Percentiles rank a stretch among this genome's conserved stretches.
phyloP scores from a whole-genome alignment of 2,329 filamentous ascomycete genomes.

The Bipolaris bicolor region DNA sequence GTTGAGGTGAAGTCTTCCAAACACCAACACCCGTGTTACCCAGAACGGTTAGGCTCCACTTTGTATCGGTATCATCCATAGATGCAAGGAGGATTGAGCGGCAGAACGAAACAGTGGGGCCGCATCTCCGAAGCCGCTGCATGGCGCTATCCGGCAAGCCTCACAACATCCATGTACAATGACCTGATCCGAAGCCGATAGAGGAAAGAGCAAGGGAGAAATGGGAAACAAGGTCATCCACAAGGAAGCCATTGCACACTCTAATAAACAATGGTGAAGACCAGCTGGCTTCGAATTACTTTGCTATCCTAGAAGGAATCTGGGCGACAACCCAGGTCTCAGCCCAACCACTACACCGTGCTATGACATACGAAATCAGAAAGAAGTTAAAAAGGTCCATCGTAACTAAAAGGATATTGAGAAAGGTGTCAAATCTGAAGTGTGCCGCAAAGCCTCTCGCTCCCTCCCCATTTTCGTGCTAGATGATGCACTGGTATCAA shows the following conservation, averaged over 20 bases:
- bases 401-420: conserved; percentile 47
- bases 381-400: conserved; percentile 34
- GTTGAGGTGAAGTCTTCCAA: conserved; percentile 22
- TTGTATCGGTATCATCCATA: neutral
- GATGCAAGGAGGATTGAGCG: neutral
- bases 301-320: conserved; percentile 33
- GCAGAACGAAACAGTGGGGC: neutral
- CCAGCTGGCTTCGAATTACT: conserved; percentile 31
- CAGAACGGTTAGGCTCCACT: neutral
- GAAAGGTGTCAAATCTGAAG: conserved; percentile 40
- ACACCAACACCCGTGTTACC: neutral
- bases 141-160: neutral
- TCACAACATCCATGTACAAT: neutral
- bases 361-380: conserved; percentile 41
- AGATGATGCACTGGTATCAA: conserved; percentile 50
- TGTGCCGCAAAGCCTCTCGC: conserved; percentile 23
- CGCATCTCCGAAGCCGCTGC: neutral
- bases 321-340: conserved; percentile 23
- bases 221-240: neutral
- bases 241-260: neutral
- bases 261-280: conserved; percentile 12
- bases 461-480: conserved; percentile 34
- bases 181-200: neutral
- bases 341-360: conserved; percentile 32
- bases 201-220: neutral